Base-by-base conservation (phyloP, 148 eudicot genomes). In the Rhododendron griersonianum region DNA sequence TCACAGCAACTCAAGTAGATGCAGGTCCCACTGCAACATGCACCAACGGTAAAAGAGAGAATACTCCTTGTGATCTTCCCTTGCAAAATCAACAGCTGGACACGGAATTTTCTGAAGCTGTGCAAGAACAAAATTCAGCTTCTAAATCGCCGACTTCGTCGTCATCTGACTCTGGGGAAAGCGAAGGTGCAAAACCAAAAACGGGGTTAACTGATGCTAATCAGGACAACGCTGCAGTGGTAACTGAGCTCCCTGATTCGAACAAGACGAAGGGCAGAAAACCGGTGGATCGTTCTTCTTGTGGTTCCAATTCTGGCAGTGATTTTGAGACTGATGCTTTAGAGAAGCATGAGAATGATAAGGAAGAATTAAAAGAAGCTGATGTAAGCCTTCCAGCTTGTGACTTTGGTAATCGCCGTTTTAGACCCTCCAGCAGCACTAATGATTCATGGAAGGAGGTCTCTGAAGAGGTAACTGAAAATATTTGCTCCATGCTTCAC, bases 271-370 rank as follows among this genome's bases (percentile, higher is more conserved):
- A 90, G 89, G 81, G 81, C 85, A 87, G 89, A 84, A 96, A 97
- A 81, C 98, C 65, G 88, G 93, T 91, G 80, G 99, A 95, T 82
- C 95, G 99, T 41, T 97, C 99, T 83, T 97, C 99, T 55, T 95
- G 99, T 91, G 99, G 98, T 59, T 97, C 99, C 39, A 97, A 97
- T 86, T 95, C 98, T 53, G 92, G 98, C 89, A 97, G 98, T 89
- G 99, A 97, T 61, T 89, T 92, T n/a, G 99, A 96, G 89, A 91
- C 95, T 61, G 96, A 93, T 92, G 96, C 93, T 87, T 88, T 94
- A 78, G 91, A 88, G 86, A 97, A 93, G 86, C 87, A 92, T 53
- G 90, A 88, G 19, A 87, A 89, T 76, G 89, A 81, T 7, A 85
- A 85, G 69, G 98, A 95, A 84, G 93, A 91, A 84, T 3, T 81